Evolutionary conservation across 805 yeast species (phyloP), one percentile per base, ranked within the genome.

Genomic region (Metschnikowia borealis): DNA sequence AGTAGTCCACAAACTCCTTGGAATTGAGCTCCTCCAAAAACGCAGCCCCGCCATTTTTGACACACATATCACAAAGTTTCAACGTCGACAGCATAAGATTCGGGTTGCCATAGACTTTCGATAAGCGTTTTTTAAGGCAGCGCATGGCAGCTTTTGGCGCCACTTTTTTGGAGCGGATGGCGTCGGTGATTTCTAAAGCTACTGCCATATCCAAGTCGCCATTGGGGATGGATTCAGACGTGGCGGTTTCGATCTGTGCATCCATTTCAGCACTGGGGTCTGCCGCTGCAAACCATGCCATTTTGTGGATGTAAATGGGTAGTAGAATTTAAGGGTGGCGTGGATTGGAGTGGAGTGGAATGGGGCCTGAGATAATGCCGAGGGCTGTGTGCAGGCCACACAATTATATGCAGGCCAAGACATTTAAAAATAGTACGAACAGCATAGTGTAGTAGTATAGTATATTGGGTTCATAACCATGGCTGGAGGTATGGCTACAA

Each of bases 1-100:
- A 69, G 23, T 89, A 83, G 64, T 87, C 96, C 70, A 90, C 79
- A 56, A 92, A 92, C 64, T 92, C 97, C 54, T 89, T 81, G 8
- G 91, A 79, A 33, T 92, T 81, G 31, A 91, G 75, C 60, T 89
- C 97, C 18, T 72, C 75, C 20, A 92, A 74, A 60, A 94, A 91
- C 59, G 89, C 96, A 44, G 75, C 74, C 6, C 99, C 99, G 43
- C 97, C 91, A 64, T 94, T 94, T 69, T 94, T 94, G 49, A 92
- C 85, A 68, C 96, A 87, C 42, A 89, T 78, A 60, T 94, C 98
- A 32, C 85, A 75, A 54, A 94, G 72, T 61, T 85, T 87, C 62
- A 94, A 77, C 0, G 91, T 75, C 5, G 94, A 80, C 26, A 83
- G 75, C 61, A 88, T 87, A 8, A 84, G 80, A 65, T 91, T 90